A percentile compares a stretch with the other conserved stretches of the same genome.
Conservation (phyloP, 2,329 filamentous ascomycete genomes). For the Chaetomium sp. region DNA sequence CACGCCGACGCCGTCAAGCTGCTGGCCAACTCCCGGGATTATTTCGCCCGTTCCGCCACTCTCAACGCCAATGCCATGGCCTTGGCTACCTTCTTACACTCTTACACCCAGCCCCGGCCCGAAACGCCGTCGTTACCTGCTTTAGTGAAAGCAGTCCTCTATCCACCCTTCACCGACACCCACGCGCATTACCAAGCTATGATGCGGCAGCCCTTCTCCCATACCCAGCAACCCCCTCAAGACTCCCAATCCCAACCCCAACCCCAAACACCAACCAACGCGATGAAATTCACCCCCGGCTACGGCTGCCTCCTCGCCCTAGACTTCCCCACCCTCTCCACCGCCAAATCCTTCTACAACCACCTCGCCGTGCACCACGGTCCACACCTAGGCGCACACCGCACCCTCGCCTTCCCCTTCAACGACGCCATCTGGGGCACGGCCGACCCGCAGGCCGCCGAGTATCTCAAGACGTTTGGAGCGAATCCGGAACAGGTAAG, state of each 20-base stretch:
- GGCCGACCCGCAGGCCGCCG: conserved; percentile 30
- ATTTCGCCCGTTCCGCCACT: conserved; percentile 48
- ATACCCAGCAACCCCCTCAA: conserved; percentile 1
- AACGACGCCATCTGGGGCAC: conserved; percentile 39
- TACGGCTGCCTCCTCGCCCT: conserved; percentile 50
- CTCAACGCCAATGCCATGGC: conserved; percentile 49
- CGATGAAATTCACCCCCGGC: conserved; percentile 36
- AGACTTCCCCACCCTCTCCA: conserved; percentile 39
- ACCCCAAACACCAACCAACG: too few relatives aligned
- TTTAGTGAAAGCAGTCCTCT: conserved; percentile 40
- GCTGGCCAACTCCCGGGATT: conserved; percentile 42
- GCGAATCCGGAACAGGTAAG: conserved; percentile 37
- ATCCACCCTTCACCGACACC: conserved; percentile 34
- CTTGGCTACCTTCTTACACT: conserved; percentile 38
- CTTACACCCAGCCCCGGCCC: conserved; percentile 23
- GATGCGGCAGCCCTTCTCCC: conserved; percentile 31
- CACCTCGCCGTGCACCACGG: conserved; percentile 42
- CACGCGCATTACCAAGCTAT: conserved; percentile 34
- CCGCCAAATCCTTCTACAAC: conserved; percentile 44
- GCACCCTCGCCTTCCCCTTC: conserved; percentile 44
- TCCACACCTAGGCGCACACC: conserved; percentile 48
- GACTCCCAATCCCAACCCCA: too few relatives aligned
- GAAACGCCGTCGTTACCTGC: conserved; percentile 38
- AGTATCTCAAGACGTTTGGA: conserved; percentile 34
- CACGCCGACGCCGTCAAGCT: conserved; percentile 40